Percentiles rank a stretch among this genome's conserved stretches.
phyloP scores from a whole-genome alignment of 768 basidiomycete species.

The Calocera cornea region DNA sequence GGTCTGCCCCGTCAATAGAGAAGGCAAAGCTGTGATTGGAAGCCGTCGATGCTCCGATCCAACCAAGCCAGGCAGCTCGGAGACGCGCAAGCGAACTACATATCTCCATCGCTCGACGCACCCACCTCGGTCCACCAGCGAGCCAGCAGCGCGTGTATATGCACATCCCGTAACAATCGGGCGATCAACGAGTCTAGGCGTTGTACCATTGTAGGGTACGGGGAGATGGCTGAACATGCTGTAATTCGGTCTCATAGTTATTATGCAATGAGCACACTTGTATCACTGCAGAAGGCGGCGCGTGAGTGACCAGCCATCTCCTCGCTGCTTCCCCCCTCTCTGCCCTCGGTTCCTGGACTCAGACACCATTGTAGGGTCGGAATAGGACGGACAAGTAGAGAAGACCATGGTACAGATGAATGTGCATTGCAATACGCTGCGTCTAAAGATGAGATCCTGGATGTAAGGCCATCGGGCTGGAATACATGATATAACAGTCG shows the following conservation, averaged over 20 bases:
- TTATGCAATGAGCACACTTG: background rate
- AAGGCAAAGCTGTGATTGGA: background rate
- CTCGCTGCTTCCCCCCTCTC: too few relatives aligned
- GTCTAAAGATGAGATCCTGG: constrained; percentile 1
- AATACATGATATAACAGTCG: constrained; percentile 6
- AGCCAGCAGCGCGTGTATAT: too few relatives aligned
- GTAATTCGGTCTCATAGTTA: background rate
- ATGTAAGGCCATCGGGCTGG: background rate
- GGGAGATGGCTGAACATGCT: background rate
- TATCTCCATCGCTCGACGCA: too few relatives aligned
- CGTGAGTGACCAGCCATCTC: too few relatives aligned
- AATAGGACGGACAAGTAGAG: background rate
- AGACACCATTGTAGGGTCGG: background rate
- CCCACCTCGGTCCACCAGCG: too few relatives aligned
- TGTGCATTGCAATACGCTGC: background rate
- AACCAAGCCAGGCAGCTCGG: too few relatives aligned
- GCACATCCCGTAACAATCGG: too few relatives aligned
- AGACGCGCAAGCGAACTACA: too few relatives aligned
- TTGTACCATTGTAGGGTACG: background rate
- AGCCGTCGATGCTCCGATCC: too few relatives aligned
- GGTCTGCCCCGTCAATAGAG: background rate
- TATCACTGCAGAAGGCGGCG: too few relatives aligned
- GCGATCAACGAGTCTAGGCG: too few relatives aligned
- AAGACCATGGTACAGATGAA: background rate
- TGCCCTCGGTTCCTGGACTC: too few relatives aligned